Conservation (phyloP, 129 eudicot genomes). For the Saposhnikovia divaricata region DNA sequence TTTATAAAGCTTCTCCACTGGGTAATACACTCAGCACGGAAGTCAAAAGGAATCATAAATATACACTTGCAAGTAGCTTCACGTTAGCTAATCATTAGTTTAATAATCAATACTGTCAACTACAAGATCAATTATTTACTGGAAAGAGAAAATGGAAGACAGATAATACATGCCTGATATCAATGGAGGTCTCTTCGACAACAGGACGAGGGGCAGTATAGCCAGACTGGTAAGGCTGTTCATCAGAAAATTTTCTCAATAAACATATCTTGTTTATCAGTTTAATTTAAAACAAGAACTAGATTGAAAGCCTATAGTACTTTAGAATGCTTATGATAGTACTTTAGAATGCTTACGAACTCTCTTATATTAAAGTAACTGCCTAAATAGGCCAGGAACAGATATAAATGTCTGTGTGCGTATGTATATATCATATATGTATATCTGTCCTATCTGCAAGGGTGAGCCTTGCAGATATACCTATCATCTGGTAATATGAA, state of each 20-base stretch:
- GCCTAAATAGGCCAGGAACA: not conserved
- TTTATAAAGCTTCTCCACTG: not conserved
- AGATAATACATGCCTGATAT: constrained; percentile 50
- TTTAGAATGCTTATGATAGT: not conserved
- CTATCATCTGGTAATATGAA: not conserved
- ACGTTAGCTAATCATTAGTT: too few species aligned
- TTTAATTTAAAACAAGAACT: not conserved
- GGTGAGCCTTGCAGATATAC: not conserved
- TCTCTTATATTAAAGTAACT: not conserved
- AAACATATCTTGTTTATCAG: not conserved
- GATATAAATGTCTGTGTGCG: too few species aligned
- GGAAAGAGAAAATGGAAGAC: not conserved
- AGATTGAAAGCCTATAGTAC: not conserved
- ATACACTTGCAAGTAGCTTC: not conserved
- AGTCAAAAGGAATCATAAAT: not conserved
- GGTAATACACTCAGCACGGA: not conserved
- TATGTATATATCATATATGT: too few species aligned
- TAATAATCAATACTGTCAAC: not conserved
- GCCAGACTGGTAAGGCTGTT: constrained; percentile 63
- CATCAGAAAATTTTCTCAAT: not conserved
- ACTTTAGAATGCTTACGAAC: not conserved
- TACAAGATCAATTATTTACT: not conserved
- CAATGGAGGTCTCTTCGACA: constrained; percentile 51
- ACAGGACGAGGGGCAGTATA: constrained; percentile 59
- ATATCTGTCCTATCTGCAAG: not conserved